Base-by-base conservation (phyloP, 257 asterid genomes). In the Solanum raphanifolium region DNA sequence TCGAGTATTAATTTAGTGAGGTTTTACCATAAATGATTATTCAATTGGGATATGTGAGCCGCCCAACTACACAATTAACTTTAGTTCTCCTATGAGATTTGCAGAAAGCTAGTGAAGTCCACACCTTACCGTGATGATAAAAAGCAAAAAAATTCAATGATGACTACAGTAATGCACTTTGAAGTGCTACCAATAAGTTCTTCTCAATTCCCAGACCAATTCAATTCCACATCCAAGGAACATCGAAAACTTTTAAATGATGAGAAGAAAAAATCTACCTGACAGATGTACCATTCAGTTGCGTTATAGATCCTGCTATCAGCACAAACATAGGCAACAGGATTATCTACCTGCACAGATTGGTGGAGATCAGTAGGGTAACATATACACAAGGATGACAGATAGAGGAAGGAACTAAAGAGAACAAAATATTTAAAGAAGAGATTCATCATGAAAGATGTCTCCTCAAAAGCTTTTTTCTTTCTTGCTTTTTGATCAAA, bases 271-370 rank as follows among this genome's bases (percentile, higher is more conserved):
- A 82, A 36, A 7, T 39, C 85, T 91, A 95, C 99, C 98, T 95
- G 99, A 92, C 99, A 96, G 89, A 93, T 94, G 89, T 95, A 97
- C 99, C 99, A 97, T 87, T 95, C 98, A 38, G 98, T 95, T 38
- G 96, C 98, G 90, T 95, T 91, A 35, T 95, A 95, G 34, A 97
- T 93, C 90, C 93, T 97, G 93, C 98, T 93, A 84, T 92, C 97
- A 31, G 98, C 99, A 82, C 98, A 95, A 86, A 95, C 95, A 88
- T 92, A 95, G 60, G 98, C 98, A 88, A 90, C 91, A 36, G 98
- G 99, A 88, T 95, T 84, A 72, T 92, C 98, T 7, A 94, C 98
- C 99, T 97, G 92, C 90, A 79, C 66, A 86, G 58, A 88, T 52
- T 83, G 68, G 87, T 58, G 43, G 38, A 69, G 74, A 88, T 76